These are phyloP conservation scores for Trichoderma asperelloides DNA, from an alignment of 495 filamentous ascomycete species.

Conservation along the genomic window DNA sequence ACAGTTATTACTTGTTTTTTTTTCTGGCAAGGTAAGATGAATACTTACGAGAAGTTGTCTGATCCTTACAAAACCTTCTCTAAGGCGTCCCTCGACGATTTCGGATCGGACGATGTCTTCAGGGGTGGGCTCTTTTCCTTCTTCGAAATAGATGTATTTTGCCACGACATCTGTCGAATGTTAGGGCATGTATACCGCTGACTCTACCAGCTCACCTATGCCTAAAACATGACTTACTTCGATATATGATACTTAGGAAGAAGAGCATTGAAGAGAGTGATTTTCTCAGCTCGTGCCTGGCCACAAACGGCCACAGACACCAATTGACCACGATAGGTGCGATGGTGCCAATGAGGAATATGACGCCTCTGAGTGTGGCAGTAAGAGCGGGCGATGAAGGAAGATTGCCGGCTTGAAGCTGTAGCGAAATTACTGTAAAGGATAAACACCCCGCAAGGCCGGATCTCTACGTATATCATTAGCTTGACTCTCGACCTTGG, in stretches of 20 bases:
- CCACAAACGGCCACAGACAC: conserved; percentile 52
- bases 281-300: conserved; percentile 49
- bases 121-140: conserved; percentile 37
- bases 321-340: conserved; percentile 46
- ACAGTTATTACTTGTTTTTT: background rate
- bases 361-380: conserved; percentile 38
- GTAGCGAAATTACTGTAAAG: conserved; percentile 47
- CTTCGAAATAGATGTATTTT: conserved; percentile 49
- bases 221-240: conserved; percentile 16
- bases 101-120: conserved; percentile 45
- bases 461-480: conserved; percentile 24
- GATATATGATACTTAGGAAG: conserved; percentile 45
- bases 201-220: too few relatives aligned
- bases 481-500: background rate
- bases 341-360: conserved; percentile 42
- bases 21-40: background rate
- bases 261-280: conserved; percentile 46
- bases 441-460: conserved; percentile 46
- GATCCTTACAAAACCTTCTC: conserved; percentile 51
- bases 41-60: conserved; percentile 40
- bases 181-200: too few relatives aligned
- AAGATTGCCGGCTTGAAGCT: conserved; percentile 26
- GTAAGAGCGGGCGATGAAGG: conserved; percentile 28
- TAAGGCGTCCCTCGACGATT: conserved; percentile 46
- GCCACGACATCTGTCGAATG: conserved; percentile 34